A percentile compares a stretch with the other conserved stretches of the same genome.
Conservation (phyloP, 2,329 filamentous ascomycete genomes). For the Pseudopithomyces maydicus region DNA sequence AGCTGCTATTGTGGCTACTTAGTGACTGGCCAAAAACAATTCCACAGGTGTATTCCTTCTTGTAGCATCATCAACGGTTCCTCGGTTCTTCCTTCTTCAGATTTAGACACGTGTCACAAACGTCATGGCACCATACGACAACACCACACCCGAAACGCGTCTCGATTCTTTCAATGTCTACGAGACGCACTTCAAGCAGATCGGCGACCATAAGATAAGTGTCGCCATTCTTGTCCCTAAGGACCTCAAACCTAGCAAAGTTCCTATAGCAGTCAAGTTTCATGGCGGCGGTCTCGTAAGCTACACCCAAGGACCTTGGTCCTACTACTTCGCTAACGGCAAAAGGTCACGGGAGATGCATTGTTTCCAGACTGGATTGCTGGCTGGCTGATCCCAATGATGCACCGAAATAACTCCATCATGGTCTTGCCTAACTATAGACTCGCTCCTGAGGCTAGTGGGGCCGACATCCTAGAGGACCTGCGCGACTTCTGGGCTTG, state of each 20-base stretch:
- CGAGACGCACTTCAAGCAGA: conserved; percentile 49
- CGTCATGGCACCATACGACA: conserved; percentile 2
- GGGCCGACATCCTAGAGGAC: conserved; percentile 55
- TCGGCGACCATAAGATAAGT: conserved; percentile 44
- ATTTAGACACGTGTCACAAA: not conserved
- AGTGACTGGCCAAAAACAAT: not conserved
- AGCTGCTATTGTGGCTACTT: not conserved
- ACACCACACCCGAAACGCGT: conserved; percentile 30
- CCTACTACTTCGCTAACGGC: not conserved
- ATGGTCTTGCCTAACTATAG: conserved; percentile 57
- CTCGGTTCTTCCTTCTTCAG: not conserved
- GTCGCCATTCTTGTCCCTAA: conserved; percentile 49
- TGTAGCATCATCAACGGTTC: not conserved
- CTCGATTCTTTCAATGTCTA: conserved; percentile 48
- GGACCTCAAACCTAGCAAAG: conserved; percentile 35
- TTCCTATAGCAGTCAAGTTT: conserved; percentile 50
- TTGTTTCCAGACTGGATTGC: conserved; percentile 36
- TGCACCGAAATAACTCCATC: conserved; percentile 48
- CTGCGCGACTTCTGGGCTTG: conserved; percentile 56
- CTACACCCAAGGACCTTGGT: not conserved
- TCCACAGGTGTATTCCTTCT: not conserved
- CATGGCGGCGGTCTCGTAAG: conserved; percentile 54
- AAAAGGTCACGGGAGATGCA: conserved; percentile 32
- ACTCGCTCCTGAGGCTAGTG: conserved; percentile 55
- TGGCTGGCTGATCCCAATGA: conserved; percentile 45